Evolutionary conservation across 768 basidiomycete species (phyloP).

Genomic region (Tylopilus subfusipes): DNA sequence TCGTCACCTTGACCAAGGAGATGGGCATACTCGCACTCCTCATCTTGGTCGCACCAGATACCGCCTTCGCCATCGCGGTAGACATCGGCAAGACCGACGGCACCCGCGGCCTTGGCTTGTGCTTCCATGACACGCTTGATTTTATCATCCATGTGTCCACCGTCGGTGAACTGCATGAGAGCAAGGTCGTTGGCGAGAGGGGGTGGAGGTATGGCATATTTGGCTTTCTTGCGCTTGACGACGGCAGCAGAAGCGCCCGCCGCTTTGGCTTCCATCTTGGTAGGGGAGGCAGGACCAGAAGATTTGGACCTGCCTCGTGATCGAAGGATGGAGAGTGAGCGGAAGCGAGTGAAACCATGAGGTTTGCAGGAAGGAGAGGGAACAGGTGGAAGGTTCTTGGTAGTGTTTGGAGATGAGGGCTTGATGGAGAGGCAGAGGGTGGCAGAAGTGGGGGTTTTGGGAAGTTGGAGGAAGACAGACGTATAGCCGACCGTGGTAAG

Average conservation of each 20-base stretch:
- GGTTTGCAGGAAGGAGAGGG: slow-evolving; percentile 15
- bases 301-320: slow-evolving; percentile 39
- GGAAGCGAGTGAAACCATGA: slow-evolving; percentile 42
- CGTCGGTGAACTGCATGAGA: slow-evolving; percentile 66
- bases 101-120: slow-evolving; percentile 47
- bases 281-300: slow-evolving; percentile 25
- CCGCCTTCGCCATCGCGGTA: slow-evolving; percentile 60
- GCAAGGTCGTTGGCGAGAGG: slow-evolving; percentile 65
- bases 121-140: slow-evolving; percentile 51
- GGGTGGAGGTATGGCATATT: slow-evolving; percentile 43
- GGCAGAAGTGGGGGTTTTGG: slow-evolving; percentile 42
- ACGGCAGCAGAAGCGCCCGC: slow-evolving; percentile 30
- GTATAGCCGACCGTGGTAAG: slow-evolving; percentile 63
- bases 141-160: slow-evolving; percentile 56
- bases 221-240: slow-evolving; percentile 50
- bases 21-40: slow-evolving; percentile 65
- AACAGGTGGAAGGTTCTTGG: slow-evolving; percentile 12
- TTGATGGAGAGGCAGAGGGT: slow-evolving; percentile 9
- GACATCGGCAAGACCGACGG: slow-evolving; percentile 43
- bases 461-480: slow-evolving; percentile 59
- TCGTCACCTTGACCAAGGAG: slow-evolving; percentile 45
- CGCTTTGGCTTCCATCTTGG: slow-evolving; percentile 20
- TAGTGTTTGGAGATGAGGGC: slow-evolving; percentile 1
- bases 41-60: slow-evolving; percentile 70
- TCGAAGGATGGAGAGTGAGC: slow-evolving; percentile 50